Conservation (phyloP, 495 filamentous ascomycete genomes). For the Gamarada debralockiae region DNA sequence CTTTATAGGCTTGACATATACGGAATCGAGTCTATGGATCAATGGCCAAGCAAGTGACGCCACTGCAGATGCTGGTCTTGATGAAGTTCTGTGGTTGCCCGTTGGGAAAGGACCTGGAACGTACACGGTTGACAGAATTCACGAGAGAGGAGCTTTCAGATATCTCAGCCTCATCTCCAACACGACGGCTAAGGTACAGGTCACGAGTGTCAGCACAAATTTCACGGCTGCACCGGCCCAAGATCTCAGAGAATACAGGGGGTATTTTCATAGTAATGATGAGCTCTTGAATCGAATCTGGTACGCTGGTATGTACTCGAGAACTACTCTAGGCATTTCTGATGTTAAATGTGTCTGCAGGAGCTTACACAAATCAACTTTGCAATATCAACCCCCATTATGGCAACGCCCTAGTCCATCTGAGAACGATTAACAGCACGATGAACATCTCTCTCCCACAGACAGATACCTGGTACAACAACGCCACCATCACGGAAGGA, state of each 20-base stretch:
- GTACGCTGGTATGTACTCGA: too few species aligned
- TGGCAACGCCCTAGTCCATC: slow-evolving; percentile 9
- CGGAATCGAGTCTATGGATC: slow-evolving; percentile 55
- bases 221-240: slow-evolving; percentile 54
- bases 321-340: slow-evolving; percentile 38
- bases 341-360: slow-evolving; percentile 30
- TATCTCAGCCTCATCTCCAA: slow-evolving; percentile 36
- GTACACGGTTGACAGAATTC: slow-evolving; percentile 17
- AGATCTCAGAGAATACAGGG: slow-evolving; percentile 39
- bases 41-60: slow-evolving; percentile 54
- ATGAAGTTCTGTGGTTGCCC: slow-evolving; percentile 52
- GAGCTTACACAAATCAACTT: slow-evolving; percentile 54
- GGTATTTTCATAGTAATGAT: too few species aligned
- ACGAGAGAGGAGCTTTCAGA: slow-evolving; percentile 53
- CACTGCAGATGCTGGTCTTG: slow-evolving; percentile 49
- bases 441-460: neutral
- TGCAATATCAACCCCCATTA: slow-evolving; percentile 8
- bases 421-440: too few species aligned
- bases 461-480: slow-evolving; percentile 9
- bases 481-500: slow-evolving; percentile 6
- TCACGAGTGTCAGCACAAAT: slow-evolving; percentile 41
- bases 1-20: slow-evolving; percentile 53
- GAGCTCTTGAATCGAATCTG: too few species aligned
- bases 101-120: slow-evolving; percentile 29
- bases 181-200: slow-evolving; percentile 31